A percentile compares a stretch with the other conserved stretches of the same genome.
Evolutionary conservation across 345 rosid genomes (phyloP).

Genomic region (Microcos paniculata): DNA sequence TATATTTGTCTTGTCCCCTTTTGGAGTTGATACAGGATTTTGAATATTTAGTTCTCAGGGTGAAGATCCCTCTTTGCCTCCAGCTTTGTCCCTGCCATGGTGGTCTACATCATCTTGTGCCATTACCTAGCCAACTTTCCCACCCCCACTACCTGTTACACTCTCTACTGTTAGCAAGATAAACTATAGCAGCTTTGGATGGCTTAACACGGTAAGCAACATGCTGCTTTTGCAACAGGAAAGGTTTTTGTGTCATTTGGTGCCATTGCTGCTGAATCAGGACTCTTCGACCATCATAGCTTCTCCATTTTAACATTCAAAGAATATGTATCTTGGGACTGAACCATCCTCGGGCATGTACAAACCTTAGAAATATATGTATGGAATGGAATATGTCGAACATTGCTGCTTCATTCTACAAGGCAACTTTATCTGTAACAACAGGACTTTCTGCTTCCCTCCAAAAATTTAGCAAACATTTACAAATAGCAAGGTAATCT

Average conservation of each 20-base stretch:
- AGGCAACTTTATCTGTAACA: slow-evolving; percentile 88
- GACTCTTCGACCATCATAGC: slow-evolving; percentile 26
- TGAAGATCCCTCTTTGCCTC: slow-evolving; percentile 49
- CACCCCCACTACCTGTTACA: slow-evolving; percentile 66
- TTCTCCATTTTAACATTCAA: slow-evolving; percentile 18
- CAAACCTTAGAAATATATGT: too few species aligned
- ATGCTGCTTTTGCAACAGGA: slow-evolving; percentile 57
- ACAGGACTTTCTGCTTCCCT: slow-evolving; percentile 96
- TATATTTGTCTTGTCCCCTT: slow-evolving; percentile 76
- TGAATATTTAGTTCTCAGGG: slow-evolving; percentile 52
- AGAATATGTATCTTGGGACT: slow-evolving; percentile 16
- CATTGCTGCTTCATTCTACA: slow-evolving; percentile 81
- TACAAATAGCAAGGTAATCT: slow-evolving; percentile 95
- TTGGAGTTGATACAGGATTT: slow-evolving; percentile 73
- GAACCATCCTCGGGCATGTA: too few species aligned
- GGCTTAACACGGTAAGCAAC: slow-evolving; percentile 90
- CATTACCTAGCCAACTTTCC: slow-evolving; percentile 47
- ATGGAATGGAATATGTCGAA: slow-evolving; percentile 85
- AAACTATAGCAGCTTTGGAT: slow-evolving; percentile 82
- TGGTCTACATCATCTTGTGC: slow-evolving; percentile 62
- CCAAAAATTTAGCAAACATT: slow-evolving; percentile 90
- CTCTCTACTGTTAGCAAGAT: slow-evolving; percentile 94
- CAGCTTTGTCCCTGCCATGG: slow-evolving; percentile 77
- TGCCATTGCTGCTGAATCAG: slow-evolving; percentile 50
- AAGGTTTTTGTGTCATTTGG: slow-evolving; percentile 67